Percentiles rank a stretch among this genome's conserved stretches.
Conservation (phyloP, 345 rosid species). For the Ceriops decandra region DNA sequence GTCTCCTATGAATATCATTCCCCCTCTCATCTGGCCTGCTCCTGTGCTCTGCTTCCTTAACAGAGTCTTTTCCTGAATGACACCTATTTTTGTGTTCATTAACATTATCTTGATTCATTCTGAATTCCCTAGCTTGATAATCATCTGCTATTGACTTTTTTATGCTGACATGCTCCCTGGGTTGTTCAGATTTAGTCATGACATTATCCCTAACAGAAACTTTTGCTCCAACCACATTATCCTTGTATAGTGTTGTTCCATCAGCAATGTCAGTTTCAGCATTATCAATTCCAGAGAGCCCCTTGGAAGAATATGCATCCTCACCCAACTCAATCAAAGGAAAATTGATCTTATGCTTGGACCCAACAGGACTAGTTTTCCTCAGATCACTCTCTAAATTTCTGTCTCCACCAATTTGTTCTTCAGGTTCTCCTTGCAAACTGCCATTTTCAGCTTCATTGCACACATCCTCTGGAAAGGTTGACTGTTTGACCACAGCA, state of each 20-base stretch:
- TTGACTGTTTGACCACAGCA: conserved; percentile 32
- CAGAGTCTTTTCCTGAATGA: conserved; percentile 34
- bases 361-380: conserved; percentile 18
- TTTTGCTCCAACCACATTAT: conserved; percentile 26
- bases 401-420: conserved; percentile 9
- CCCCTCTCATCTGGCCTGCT: conserved; percentile 29
- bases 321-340: conserved; percentile 16
- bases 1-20: conserved; percentile 36
- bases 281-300: conserved; percentile 10
- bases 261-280: conserved; percentile 26
- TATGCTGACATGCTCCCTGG: conserved; percentile 18
- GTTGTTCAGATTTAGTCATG: conserved; percentile 21
- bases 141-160: conserved; percentile 28
- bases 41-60: conserved; percentile 31
- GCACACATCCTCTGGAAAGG: conserved; percentile 22
- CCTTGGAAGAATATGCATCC: conserved; percentile 16
- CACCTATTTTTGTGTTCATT: conserved; percentile 41
- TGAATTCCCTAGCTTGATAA: conserved; percentile 37
- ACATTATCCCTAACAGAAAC: conserved; percentile 14
- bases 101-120: conserved; percentile 33
- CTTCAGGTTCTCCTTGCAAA: conserved; percentile 30
- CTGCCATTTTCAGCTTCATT: conserved; percentile 37
- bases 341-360: conserved; percentile 23
- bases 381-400: conserved; percentile 21
- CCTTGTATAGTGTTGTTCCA: conserved; percentile 21